A percentile compares a stretch with the other conserved stretches of the same genome.
These are phyloP conservation scores for Graphium sp. DNA, from an alignment of 2,329 filamentous ascomycete species.

Conservation along the genomic window DNA sequence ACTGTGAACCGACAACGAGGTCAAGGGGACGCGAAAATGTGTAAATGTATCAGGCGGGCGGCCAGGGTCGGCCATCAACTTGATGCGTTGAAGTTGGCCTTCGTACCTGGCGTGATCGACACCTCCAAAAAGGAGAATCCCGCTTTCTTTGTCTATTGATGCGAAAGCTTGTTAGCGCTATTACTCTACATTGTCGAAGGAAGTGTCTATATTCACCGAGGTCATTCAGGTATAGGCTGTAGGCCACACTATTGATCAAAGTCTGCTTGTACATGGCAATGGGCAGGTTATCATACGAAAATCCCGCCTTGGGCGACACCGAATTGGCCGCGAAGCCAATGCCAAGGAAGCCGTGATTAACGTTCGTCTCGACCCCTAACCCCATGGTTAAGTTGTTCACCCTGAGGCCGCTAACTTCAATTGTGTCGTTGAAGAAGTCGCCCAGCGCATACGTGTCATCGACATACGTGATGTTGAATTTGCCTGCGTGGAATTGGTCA, in stretches of 20 bases:
- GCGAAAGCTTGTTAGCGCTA: slow-evolving; percentile 7
- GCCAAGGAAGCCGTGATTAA: slow-evolving; percentile 40
- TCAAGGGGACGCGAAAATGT: slow-evolving; percentile 31
- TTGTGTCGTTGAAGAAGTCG: slow-evolving; percentile 40
- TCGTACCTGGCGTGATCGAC: slow-evolving; percentile 60
- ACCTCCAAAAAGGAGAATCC: slow-evolving; percentile 65
- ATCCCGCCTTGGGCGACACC: slow-evolving; percentile 15
- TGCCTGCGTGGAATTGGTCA: slow-evolving; percentile 18
- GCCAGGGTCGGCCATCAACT: too few relatives aligned
- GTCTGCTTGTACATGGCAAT: slow-evolving; percentile 45
- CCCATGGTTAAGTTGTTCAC: slow-evolving; percentile 43
- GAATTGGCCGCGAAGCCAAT: slow-evolving; percentile 42
- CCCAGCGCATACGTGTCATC: slow-evolving; percentile 38
- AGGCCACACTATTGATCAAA: slow-evolving; percentile 48
- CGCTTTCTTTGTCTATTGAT: slow-evolving; percentile 33
- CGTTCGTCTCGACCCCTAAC: slow-evolving; percentile 33
- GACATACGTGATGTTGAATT: slow-evolving; percentile 44
- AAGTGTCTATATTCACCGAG: too few relatives aligned
- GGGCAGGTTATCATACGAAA: slow-evolving; percentile 41
- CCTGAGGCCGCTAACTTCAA: slow-evolving; percentile 32
- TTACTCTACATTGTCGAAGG: too few relatives aligned
- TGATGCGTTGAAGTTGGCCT: too few relatives aligned
- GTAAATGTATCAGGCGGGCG: too few relatives aligned
- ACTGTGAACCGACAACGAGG: slow-evolving; percentile 27
- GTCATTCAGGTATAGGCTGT: slow-evolving; percentile 53